A percentile compares a stretch with the other conserved stretches of the same genome.
phyloP scores from a whole-genome alignment of 331 rosid genomes.

The Saraca asoca region DNA sequence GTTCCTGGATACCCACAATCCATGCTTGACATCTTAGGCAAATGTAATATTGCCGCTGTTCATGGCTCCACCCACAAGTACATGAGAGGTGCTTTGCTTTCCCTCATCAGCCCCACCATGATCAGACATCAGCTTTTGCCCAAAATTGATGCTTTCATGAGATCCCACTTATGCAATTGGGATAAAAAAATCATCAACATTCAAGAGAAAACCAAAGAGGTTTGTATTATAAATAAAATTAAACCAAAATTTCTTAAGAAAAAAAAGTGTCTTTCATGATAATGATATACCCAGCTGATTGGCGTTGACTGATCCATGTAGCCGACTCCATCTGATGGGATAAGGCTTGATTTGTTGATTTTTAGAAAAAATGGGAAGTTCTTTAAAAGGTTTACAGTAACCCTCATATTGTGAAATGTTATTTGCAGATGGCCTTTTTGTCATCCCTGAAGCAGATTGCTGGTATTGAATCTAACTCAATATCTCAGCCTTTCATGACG shows the following conservation, averaged over 20 bases:
- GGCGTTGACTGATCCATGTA: too few relatives aligned
- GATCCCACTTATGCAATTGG: conserved; percentile 67
- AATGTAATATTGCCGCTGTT: conserved; percentile 91
- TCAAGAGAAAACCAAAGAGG: conserved; percentile 91
- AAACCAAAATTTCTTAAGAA: too few relatives aligned
- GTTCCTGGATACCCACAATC: conserved; percentile 98
- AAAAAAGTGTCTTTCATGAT: too few relatives aligned
- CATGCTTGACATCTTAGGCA: conserved; percentile 92
- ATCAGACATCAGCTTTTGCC: conserved; percentile 74
- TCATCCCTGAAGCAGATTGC: conserved; percentile 87
- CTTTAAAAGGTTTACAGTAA: neutral
- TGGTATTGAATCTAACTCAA: conserved; percentile 54
- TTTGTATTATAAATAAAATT: conserved; percentile 17
- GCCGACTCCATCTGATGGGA: too few relatives aligned
- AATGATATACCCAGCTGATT: too few relatives aligned
- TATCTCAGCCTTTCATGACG: conserved; percentile 53
- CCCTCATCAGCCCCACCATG: conserved; percentile 70
- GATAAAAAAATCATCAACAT: conserved; percentile 68
- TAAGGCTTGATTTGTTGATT: too few relatives aligned
- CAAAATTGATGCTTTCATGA: conserved; percentile 78
- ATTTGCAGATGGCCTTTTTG: conserved; percentile 77
- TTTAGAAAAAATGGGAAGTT: neutral
- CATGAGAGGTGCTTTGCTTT: conserved; percentile 83
- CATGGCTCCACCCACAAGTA: conserved; percentile 94
- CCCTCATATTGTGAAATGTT: neutral